Conservation (phyloP, 345 rosid species). For the Erodium maritimum region DNA sequence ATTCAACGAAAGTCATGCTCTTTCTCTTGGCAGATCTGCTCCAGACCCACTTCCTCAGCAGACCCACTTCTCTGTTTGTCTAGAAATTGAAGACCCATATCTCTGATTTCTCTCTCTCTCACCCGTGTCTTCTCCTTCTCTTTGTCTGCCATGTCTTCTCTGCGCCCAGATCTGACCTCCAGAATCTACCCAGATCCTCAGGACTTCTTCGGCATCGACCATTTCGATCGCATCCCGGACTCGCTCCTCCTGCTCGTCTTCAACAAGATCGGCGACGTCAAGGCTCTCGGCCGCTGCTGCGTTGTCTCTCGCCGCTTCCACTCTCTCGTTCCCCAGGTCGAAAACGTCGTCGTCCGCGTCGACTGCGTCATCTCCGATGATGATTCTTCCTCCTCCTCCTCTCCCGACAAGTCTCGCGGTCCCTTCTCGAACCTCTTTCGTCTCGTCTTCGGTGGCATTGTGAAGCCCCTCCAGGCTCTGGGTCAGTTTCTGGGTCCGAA, state of each 20-base stretch:
- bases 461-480: slow-evolving; percentile 70
- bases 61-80: background rate
- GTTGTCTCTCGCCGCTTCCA: slow-evolving; percentile 73
- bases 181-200: slow-evolving; percentile 31
- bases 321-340: slow-evolving; percentile 66
- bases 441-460: slow-evolving; percentile 51
- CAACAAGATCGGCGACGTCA: slow-evolving; percentile 83
- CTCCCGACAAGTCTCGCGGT: slow-evolving; percentile 45
- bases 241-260: slow-evolving; percentile 62
- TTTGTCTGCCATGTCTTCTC: slow-evolving; percentile 3
- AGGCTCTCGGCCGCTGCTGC: slow-evolving; percentile 85
- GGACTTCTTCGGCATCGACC: slow-evolving; percentile 31
- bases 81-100: too few species aligned
- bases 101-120: too few species aligned
- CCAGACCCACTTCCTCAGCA: too few species aligned
- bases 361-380: slow-evolving; percentile 94
- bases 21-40: slow-evolving; percentile 4
- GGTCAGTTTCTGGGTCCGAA: slow-evolving; percentile 55
- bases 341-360: slow-evolving; percentile 76
- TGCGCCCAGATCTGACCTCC: slow-evolving; percentile 41
- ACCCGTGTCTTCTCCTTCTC: too few species aligned
- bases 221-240: slow-evolving; percentile 81
- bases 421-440: slow-evolving; percentile 43
- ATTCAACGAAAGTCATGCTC: background rate
- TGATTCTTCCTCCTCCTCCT: slow-evolving; percentile 25